Base-by-base conservation (phyloP, 2,329 filamentous ascomycete species). In the Tetracladium maxilliforme region DNA sequence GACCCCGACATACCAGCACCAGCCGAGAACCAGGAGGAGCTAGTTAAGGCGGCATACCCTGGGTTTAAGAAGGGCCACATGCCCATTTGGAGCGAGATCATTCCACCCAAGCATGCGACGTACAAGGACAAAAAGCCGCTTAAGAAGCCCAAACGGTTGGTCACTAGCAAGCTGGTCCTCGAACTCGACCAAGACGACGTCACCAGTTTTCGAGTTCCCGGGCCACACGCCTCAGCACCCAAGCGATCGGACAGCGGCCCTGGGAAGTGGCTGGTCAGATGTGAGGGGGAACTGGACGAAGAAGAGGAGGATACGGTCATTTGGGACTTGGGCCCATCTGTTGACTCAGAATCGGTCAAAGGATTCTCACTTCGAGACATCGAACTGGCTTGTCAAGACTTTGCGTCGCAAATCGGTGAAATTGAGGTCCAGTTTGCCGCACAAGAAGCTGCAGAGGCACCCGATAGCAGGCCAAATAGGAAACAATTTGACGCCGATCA, bases 181-280 rank as follows among this genome's bases (percentile, higher is more conserved):
- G 90, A 98, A 32, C 58, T 95, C 17, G 78, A 81, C 4, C 64
- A 70, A 23, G 90, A 95, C 39, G 80, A 92, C 36, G 82, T 92
- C 47, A 83, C 84, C 38, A 61, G 67, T 14, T 98, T 95, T 46
- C 72, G 74, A 28, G 69, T 87, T n/a, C 63, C 70, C 1, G 73
- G 73, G 1, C 63, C 70, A 14, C 60, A 64, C 2, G 54, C 58
- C 4, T 42, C 49, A 4, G 48, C 45, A 8, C n/a, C n/a, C n/a
- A n/a, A n/a, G n/a, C n/a, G n/a, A n/a, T n/a, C n/a, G n/a, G n/a
- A n/a, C n/a, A n/a, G n/a, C n/a, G n/a, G n/a, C n/a, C n/a, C n/a
- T n/a, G n/a, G n/a, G n/a, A n/a, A n/a, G 8, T 33, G 31, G 28
- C 28, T n/a, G n/a, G n/a, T n/a, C n/a, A 65, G 71, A 22, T 65